A percentile compares a stretch with the other conserved stretches of the same genome.
phyloP scores from a whole-genome alignment of 1,284 basidiomycete genomes.

The Fistulina hepatica region DNA sequence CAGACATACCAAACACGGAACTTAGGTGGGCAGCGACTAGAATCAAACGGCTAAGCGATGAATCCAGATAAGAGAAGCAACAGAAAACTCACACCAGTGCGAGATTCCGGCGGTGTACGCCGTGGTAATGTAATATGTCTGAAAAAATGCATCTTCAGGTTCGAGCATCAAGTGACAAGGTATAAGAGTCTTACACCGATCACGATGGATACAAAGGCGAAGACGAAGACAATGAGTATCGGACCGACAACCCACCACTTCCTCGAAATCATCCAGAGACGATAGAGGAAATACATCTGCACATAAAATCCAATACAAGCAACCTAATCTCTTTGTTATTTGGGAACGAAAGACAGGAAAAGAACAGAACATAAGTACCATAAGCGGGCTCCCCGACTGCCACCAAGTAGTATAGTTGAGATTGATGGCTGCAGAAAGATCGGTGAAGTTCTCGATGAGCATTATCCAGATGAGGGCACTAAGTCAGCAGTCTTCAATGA shows the following conservation, averaged over 20 bases:
- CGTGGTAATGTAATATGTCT: conserved; percentile 10
- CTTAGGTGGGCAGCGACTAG: conserved; percentile 24
- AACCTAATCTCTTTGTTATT: conserved; percentile 1
- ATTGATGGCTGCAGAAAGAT: conserved; percentile 21
- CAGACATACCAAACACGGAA: conserved; percentile 17
- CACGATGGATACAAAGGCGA: conserved; percentile 5
- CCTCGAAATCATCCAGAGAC: conserved; percentile 9
- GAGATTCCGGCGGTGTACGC: conserved; percentile 13
- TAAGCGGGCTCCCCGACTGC: conserved; percentile 21
- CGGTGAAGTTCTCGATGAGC: conserved; percentile 20
- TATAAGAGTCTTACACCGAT: conserved; percentile 4
- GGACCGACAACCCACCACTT: conserved; percentile 6
- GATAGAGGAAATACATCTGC: conserved; percentile 10
- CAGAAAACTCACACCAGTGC: conserved; percentile 22
- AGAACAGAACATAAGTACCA: conserved; percentile 14
- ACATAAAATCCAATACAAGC: conserved; percentile 8
- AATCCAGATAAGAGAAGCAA: not conserved
- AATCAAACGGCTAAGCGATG: not conserved
- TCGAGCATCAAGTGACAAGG: not conserved
- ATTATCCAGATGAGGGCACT: conserved; percentile 25
- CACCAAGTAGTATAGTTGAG: conserved; percentile 26
- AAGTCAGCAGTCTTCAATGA: not conserved
- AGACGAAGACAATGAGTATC: conserved; percentile 6
- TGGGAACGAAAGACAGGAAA: not conserved
- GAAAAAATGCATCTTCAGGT: not conserved